These are phyloP conservation scores for Kalanchoe fedtschenkoi DNA, from an alignment of 164 flowering plant species.

Conservation along the genomic window DNA sequence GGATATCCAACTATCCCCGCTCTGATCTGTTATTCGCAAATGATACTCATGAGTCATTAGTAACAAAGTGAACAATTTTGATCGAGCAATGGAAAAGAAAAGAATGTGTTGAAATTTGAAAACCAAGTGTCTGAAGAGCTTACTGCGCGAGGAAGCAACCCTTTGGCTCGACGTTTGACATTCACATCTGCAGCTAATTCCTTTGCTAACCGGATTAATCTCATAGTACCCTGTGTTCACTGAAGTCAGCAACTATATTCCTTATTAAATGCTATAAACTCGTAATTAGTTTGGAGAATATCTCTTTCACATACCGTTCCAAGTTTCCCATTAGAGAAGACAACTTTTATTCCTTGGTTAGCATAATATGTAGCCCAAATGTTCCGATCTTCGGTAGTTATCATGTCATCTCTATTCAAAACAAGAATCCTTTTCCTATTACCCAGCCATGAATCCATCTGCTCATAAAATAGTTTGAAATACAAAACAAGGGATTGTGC, in stretches of 20 bases:
- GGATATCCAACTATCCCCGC: constrained; percentile 99
- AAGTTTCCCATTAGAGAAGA: constrained; percentile 83
- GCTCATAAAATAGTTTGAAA: constrained; percentile 5
- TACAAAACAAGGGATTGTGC: no score
- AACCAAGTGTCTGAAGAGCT: constrained; percentile 13
- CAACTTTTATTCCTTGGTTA: constrained; percentile 61
- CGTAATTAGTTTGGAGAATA: neutral
- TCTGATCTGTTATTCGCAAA: constrained; percentile 44
- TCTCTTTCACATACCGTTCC: constrained; percentile 58
- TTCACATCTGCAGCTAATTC: constrained; percentile 69
- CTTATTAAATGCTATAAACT: neutral
- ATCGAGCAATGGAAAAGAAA: neutral
- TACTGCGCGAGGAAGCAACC: constrained; percentile 88
- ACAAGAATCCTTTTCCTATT: constrained; percentile 75
- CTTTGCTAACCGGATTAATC: constrained; percentile 70
- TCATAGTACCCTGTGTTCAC: constrained; percentile 65
- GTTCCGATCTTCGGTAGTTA: constrained; percentile 80
- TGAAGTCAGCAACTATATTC: constrained; percentile 4
- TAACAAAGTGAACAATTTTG: neutral
- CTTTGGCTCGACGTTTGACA: constrained; percentile 78
- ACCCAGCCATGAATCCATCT: constrained; percentile 94
- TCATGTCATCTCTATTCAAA: constrained; percentile 96
- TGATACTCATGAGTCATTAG: neutral
- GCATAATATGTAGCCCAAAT: constrained; percentile 88
- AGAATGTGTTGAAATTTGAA: neutral